phyloP scores from a whole-genome alignment of 306 rosid genomes.

The Gastrolobium bilobum region DNA sequence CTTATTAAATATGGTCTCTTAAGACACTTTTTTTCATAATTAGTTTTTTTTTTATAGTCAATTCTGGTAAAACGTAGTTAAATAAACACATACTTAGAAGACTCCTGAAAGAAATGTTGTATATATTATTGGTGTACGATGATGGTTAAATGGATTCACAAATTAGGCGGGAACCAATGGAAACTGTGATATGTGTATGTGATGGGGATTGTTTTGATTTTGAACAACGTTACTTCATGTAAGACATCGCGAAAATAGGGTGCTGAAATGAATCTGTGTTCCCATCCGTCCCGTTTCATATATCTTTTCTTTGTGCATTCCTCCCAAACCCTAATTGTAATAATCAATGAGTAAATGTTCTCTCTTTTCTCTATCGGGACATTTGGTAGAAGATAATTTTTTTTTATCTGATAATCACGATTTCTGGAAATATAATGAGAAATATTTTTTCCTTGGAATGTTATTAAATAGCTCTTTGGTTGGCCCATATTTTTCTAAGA shows the following conservation, averaged over 20 bases:
- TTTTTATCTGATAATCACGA: no score
- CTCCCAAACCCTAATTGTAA: neutral
- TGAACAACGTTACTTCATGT: neutral
- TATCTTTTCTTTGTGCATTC: neutral
- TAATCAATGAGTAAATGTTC: neutral
- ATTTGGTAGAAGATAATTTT: no score
- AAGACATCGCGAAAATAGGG: neutral
- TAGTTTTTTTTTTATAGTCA: no score
- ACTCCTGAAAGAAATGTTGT: no score
- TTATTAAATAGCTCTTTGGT: no score
- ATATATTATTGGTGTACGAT: no score
- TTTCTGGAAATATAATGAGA: no score
- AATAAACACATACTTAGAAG: neutral
- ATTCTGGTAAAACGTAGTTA: neutral
- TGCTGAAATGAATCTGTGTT: neutral
- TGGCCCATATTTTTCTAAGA: no score
- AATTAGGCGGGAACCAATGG: neutral
- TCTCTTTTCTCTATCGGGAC: no score
- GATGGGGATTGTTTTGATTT: slow-evolving; percentile 1
- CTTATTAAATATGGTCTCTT: no score
- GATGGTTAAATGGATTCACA: neutral
- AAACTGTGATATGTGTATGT: neutral
- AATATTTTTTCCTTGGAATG: no score
- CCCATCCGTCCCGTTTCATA: neutral
- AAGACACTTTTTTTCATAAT: no score